phyloP scores from a whole-genome alignment of 768 basidiomycete species.

The Leccinum aurantiacum region DNA sequence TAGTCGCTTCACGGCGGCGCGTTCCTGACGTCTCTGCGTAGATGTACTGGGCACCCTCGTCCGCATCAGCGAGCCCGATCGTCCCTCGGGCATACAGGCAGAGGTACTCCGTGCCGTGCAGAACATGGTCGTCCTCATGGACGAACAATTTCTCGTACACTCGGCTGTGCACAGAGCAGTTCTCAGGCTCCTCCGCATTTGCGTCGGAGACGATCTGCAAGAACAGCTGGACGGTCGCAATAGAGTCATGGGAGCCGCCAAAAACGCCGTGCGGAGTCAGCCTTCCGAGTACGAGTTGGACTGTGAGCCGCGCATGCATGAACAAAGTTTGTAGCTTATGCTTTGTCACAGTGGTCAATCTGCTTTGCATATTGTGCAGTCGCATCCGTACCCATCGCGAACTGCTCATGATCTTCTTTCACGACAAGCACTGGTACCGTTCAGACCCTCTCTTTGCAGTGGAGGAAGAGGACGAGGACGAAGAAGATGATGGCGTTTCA shows the following conservation, averaged over 20 bases:
- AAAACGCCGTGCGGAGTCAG: constrained; percentile 59
- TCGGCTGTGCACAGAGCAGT: constrained; percentile 89
- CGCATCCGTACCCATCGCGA: constrained; percentile 87
- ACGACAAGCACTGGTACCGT: constrained; percentile 86
- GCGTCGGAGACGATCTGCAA: constrained; percentile 89
- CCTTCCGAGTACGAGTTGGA: constrained; percentile 92
- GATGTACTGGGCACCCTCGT: constrained; percentile 86
- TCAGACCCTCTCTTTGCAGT: constrained; percentile 74
- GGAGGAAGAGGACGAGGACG: constrained; percentile 72
- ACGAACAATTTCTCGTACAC: constrained; percentile 92
- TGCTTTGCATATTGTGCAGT: constrained; percentile 90
- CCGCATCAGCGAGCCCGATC: constrained; percentile 78
- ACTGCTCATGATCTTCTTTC: constrained; percentile 95
- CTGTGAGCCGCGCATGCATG: constrained; percentile 47
- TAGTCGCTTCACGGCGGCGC: neutral
- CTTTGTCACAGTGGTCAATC: constrained; percentile 69
- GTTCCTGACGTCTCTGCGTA: constrained; percentile 28
- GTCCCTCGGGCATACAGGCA: constrained; percentile 87
- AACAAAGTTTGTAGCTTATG: constrained; percentile 6
- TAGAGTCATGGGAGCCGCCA: constrained; percentile 82
- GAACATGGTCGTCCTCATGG: constrained; percentile 88
- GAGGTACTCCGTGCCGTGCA: constrained; percentile 85
- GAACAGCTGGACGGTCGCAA: constrained; percentile 80
- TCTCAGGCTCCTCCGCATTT: constrained; percentile 77
- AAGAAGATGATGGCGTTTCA: constrained; percentile 40